phyloP scores from a whole-genome alignment of 306 rosid genomes.

The Trichosanthes cucumerina region DNA sequence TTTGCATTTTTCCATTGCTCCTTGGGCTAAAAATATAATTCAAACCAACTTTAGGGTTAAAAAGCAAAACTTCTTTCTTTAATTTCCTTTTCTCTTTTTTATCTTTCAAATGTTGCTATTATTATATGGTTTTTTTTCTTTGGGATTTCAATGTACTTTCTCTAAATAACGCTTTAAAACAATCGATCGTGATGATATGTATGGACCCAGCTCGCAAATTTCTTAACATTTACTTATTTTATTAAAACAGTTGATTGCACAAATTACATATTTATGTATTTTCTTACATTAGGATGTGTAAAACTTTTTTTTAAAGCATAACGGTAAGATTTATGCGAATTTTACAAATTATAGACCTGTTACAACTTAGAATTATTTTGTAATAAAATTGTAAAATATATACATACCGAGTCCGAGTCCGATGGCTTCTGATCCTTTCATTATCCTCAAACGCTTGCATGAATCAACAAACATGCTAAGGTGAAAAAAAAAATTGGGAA shows the following conservation, averaged over 20 bases:
- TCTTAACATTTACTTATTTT: neutral
- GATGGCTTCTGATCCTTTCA: slow-evolving; percentile 99
- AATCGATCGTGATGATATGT: neutral
- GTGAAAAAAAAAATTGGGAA: neutral
- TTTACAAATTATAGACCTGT: too few species aligned
- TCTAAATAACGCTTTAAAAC: neutral
- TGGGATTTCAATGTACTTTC: neutral
- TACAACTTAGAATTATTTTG: too few species aligned
- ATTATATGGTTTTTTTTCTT: neutral
- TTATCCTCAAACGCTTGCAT: slow-evolving; percentile 96
- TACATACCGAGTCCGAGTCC: slow-evolving; percentile 91
- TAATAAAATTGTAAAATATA: neutral
- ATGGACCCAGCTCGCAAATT: neutral
- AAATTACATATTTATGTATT: too few species aligned
- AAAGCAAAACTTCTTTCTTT: neutral
- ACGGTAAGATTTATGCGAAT: too few species aligned
- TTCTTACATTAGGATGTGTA: too few species aligned
- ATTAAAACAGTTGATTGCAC: too few species aligned
- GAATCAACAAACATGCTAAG: slow-evolving; percentile 93
- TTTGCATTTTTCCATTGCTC: slow-evolving; percentile 98
- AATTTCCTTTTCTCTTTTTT: neutral
- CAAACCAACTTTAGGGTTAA: neutral
- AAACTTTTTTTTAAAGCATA: too few species aligned
- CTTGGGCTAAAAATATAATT: slow-evolving; percentile 58
- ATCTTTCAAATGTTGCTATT: neutral